Conservation (phyloP, 352 stramenopile genomes). For the Globisporangium nunn region DNA sequence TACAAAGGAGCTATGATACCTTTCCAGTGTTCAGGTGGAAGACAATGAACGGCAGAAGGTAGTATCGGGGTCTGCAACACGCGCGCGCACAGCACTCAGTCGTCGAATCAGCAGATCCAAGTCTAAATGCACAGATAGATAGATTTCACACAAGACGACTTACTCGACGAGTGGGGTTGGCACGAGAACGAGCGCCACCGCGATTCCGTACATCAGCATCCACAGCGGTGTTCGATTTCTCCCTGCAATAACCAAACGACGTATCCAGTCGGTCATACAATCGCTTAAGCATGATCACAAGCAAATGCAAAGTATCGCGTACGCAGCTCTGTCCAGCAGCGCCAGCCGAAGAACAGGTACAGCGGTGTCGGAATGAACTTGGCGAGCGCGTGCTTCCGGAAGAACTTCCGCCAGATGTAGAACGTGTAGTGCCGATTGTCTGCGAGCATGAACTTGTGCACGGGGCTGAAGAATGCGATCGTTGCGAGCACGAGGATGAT, state of each 20-base stretch:
- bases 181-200: conserved; percentile 75
- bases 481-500: conserved; percentile 19
- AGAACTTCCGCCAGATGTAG: conserved; percentile 88
- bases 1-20: conserved; percentile 26
- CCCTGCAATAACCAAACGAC: conserved; percentile 18
- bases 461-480: conserved; percentile 63
- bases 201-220: conserved; percentile 64
- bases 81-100: not conserved
- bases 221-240: conserved; percentile 58
- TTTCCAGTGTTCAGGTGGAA: conserved; percentile 68
- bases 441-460: conserved; percentile 88
- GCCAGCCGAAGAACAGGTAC: conserved; percentile 65
- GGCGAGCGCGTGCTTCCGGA: conserved; percentile 56
- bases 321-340: conserved; percentile 60
- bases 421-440: conserved; percentile 93
- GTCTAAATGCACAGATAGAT: not conserved
- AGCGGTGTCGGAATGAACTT: conserved; percentile 56
- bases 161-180: conserved; percentile 87
- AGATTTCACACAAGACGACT: conserved; percentile 10
- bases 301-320: conserved; percentile 10
- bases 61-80: conserved; percentile 66
- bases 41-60: conserved; percentile 71
- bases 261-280: not conserved
- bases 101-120: not conserved
- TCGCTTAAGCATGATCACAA: not conserved